phyloP scores from a whole-genome alignment of 768 basidiomycete genomes.

The Lentinus tigrinus region DNA sequence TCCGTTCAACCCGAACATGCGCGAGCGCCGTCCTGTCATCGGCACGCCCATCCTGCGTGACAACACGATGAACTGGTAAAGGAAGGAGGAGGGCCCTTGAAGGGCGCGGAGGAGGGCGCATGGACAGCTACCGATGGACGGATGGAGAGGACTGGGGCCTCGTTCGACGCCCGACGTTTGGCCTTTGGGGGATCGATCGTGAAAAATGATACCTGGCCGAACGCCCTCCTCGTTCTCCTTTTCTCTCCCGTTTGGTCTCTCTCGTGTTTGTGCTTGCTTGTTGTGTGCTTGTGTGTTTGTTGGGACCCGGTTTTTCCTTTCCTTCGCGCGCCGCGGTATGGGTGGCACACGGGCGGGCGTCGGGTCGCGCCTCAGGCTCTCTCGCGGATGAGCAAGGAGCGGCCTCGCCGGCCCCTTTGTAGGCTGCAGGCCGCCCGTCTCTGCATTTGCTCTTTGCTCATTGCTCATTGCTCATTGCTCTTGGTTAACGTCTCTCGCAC shows the following conservation, averaged over 20 bases:
- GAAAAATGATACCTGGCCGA: neutral
- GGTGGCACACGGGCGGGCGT: neutral
- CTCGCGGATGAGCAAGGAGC: neutral
- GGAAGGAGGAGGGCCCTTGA: neutral
- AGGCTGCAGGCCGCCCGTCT: neutral
- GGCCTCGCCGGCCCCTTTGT: neutral
- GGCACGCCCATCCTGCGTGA: conserved; percentile 75
- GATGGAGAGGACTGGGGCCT: neutral
- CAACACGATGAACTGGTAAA: conserved; percentile 83
- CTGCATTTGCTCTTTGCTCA: neutral
- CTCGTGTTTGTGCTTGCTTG: neutral
- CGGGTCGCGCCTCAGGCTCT: no score
- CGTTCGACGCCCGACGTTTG: neutral
- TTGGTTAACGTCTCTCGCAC: conserved; percentile 4
- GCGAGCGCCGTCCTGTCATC: conserved; percentile 65
- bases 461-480: neutral
- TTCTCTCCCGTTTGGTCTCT: neutral
- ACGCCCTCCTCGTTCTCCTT: neutral
- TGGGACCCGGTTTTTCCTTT: neutral
- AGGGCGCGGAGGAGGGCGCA: neutral
- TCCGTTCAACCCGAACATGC: conserved; percentile 40
- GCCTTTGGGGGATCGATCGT: neutral
- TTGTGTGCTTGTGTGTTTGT: neutral
- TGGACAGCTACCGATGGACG: neutral
- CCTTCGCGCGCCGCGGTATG: neutral